Evolutionary conservation across 306 rosid species (phyloP).

Genomic region (Vachellia pachyceras): DNA sequence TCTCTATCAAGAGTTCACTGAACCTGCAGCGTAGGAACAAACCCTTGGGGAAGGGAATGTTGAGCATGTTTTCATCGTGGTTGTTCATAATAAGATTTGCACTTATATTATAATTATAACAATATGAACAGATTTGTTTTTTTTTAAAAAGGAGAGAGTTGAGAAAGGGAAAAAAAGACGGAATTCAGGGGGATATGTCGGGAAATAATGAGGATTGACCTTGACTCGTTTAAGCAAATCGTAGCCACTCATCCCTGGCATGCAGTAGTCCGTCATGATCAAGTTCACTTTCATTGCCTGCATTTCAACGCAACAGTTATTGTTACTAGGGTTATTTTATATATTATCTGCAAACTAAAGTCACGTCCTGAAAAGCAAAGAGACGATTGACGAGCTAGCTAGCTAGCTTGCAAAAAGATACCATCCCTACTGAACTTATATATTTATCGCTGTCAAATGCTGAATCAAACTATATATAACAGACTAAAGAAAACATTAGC

Average conservation of each 20-base stretch:
- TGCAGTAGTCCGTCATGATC: conserved; percentile 99
- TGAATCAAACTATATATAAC: background rate
- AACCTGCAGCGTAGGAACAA: conserved; percentile 26
- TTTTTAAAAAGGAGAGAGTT: background rate
- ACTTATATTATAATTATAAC: background rate
- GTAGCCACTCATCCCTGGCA: conserved; percentile 99
- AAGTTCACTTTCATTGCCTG: conserved; percentile 91
- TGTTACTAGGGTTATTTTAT: background rate
- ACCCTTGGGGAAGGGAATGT: conserved; percentile 33
- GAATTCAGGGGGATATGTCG: conserved; percentile 51
- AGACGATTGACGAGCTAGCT: background rate
- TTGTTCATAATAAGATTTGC: conserved; percentile 4
- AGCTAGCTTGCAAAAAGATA: background rate
- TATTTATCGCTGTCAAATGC: background rate
- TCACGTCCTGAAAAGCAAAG: background rate
- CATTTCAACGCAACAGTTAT: conserved; percentile 26
- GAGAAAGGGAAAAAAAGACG: conserved; percentile 23
- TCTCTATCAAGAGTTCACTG: conserved; percentile 4
- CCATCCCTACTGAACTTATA: background rate
- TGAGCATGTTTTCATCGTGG: conserved; percentile 16
- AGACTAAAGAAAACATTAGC: background rate
- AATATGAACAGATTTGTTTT: background rate
- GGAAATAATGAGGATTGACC: conserved; percentile 55
- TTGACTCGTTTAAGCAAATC: conserved; percentile 92
- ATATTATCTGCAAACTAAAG: conserved; percentile 9